Evolutionary conservation across 2,329 filamentous ascomycete genomes (phyloP).

Genomic region (Cladorrhinum sp.): DNA sequence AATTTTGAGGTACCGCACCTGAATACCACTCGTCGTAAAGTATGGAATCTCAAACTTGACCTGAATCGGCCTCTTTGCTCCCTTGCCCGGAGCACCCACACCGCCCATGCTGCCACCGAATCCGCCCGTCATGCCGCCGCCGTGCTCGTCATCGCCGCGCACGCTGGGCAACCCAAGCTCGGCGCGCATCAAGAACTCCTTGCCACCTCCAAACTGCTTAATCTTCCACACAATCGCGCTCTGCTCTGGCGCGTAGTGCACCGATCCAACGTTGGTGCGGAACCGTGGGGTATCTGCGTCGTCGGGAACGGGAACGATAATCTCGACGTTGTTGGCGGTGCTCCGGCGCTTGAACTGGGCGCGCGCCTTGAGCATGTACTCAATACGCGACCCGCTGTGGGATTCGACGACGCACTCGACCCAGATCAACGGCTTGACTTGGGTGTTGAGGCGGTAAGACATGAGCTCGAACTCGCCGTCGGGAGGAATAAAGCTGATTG

Average conservation of each 20-base stretch:
- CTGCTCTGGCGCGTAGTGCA: conserved; percentile 96
- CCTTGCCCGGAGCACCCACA: conserved; percentile 72
- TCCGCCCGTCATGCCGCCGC: conserved; percentile 95
- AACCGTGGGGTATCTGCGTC: conserved; percentile 95
- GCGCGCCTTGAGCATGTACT: conserved; percentile 98
- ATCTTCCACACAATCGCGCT: conserved; percentile 99
- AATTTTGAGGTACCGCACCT: conserved; percentile 97
- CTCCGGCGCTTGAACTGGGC: conserved; percentile 97
- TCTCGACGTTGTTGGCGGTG: conserved; percentile 98
- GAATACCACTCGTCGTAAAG: conserved; percentile 98
- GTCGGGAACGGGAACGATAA: conserved; percentile 93
- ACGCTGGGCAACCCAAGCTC: conserved; percentile 93
- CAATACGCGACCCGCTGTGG: conserved; percentile 90
- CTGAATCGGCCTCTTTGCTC: conserved; percentile 88
- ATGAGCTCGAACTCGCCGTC: conserved; percentile 99
- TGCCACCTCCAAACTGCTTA: conserved; percentile 97
- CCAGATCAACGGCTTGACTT: conserved; percentile 98
- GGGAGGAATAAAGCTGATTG: conserved; percentile 97
- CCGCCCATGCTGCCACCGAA: conserved; percentile 97
- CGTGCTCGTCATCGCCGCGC: conserved; percentile 90
- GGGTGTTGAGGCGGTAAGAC: conserved; percentile 97
- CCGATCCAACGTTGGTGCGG: conserved; percentile 93
- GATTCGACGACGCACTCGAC: conserved; percentile 97
- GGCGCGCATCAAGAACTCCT: conserved; percentile 97
- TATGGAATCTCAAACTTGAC: conserved; percentile 99